These are phyloP conservation scores for Ganoderma boninense DNA, from an alignment of 1,284 basidiomycete genomes.

Conservation along the genomic window DNA sequence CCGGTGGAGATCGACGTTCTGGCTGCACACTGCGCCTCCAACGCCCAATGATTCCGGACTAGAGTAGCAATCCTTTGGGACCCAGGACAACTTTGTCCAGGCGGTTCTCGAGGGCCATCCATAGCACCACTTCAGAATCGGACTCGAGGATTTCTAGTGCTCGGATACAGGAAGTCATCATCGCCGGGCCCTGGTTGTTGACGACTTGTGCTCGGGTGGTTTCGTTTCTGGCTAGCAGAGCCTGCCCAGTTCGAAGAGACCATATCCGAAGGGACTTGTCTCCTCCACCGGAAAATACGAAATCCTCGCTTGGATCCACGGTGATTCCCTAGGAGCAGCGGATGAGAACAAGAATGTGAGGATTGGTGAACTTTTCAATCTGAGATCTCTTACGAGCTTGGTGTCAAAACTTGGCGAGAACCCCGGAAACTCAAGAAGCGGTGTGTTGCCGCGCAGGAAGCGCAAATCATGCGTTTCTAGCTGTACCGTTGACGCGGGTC, in stretches of 20 bases:
- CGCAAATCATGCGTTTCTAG: conserved; percentile 73
- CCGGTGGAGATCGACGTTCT: not conserved
- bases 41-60: not conserved
- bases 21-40: not conserved
- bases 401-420: conserved; percentile 62
- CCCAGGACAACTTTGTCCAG: conserved; percentile 26
- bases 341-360: not conserved
- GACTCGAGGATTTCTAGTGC: conserved; percentile 32
- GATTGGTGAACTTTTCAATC: not conserved
- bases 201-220: conserved; percentile 1
- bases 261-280: conserved; percentile 69
- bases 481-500: conserved; percentile 42
- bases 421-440: conserved; percentile 58
- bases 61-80: conserved; percentile 14
- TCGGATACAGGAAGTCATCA: conserved; percentile 18
- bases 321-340: conserved; percentile 59
- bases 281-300: conserved; percentile 78
- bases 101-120: conserved; percentile 25
- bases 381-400: conserved; percentile 53
- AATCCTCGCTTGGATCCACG: conserved; percentile 65
- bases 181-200: conserved; percentile 14
- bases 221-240: conserved; percentile 7
- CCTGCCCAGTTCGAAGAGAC: conserved; percentile 64
- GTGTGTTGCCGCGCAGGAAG: conserved; percentile 52
- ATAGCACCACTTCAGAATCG: conserved; percentile 22